A percentile compares a stretch with the other conserved stretches of the same genome.
phyloP scores from a whole-genome alignment of 139 green algal genomes.

The Closterium sp. region DNA sequence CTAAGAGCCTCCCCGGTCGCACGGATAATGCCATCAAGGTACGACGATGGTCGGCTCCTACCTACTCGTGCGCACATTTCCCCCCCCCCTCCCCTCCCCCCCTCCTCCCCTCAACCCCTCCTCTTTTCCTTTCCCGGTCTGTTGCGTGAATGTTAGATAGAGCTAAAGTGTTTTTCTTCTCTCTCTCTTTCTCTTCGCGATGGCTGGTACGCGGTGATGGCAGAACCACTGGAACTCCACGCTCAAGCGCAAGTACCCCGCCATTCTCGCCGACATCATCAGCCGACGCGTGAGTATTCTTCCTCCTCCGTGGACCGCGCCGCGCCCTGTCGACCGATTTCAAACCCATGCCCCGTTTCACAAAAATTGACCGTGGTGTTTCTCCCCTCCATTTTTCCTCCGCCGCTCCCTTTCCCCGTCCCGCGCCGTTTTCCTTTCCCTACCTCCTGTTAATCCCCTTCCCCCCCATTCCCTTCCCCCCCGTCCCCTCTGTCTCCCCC shows the following conservation, averaged over 20 bases:
- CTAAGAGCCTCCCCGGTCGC: conserved; percentile 71
- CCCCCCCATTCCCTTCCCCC: neutral
- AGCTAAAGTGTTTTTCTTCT: too few relatives aligned
- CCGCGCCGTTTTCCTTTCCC: neutral
- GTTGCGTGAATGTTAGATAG: neutral
- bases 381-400: neutral
- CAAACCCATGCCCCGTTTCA: too few relatives aligned
- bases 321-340: too few relatives aligned
- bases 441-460: neutral
- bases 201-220: too few relatives aligned
- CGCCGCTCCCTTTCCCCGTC: too few relatives aligned
- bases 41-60: neutral
- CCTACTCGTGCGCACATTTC: too few relatives aligned
- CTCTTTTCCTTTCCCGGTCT: neutral
- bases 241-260: conserved; percentile 4
- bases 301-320: too few relatives aligned
- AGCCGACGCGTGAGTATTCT: neutral
- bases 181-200: too few relatives aligned
- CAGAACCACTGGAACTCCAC: conserved; percentile 8
- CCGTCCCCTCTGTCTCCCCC: neutral
- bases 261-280: conserved; percentile 14
- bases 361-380: too few relatives aligned
- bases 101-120: too few relatives aligned
- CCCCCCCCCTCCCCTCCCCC: too few relatives aligned
- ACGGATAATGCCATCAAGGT: conserved; percentile 52